Base-by-base conservation (phyloP, 805 yeast species). In the Candida tibetensis region DNA sequence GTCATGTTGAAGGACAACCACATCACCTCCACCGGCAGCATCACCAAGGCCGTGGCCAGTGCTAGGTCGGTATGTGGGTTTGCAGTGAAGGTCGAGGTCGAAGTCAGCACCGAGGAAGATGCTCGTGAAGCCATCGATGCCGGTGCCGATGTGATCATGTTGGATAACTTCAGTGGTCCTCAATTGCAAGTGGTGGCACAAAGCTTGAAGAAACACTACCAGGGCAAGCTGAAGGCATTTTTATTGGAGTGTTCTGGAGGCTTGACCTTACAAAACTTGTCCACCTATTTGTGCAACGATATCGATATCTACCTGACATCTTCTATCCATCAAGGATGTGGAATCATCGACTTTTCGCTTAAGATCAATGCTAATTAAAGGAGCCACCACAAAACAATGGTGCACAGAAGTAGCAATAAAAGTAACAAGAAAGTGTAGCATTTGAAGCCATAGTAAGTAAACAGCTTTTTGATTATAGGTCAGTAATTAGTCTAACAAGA, bases 1-100 rank as follows among this genome's bases (percentile, higher is more conserved):
- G 90, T 91, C 2, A 90, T 91, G 98, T 74, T 90, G 50, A 90
- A 90, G 60, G 98, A 90, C 56, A 90, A 90, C 60, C 98, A 91
- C 57, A 75, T 90, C 28, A 85, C 93, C 80, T 81, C 95, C 3
- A 85, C 95, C 2, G 97, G 97, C 0, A 87, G 95, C 19, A 91
- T 90, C 45, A 85, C 95, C 3, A 67, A 74, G 32, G 97, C 98
- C 1, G 91, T 91, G 5, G 50, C 64, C 23, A 72, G 74, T 42
- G 97, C 98, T 1, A 74, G 87, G 39, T 68, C 69, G 10, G 95
- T 82, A 0, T 85, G 88, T 55, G 98, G 98, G 3, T 90, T 90
- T 62, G 77, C 95, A 2, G 73, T 84, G 27, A 90, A 90, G 62
- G 84, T 90, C 39, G 98, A 90, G 61, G 97, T 90, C 25, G 98